Percentiles rank a stretch among this genome's conserved stretches.
phyloP scores from a whole-genome alignment of 1,284 basidiomycete species.

The Exobasidium cylindrosporum region DNA sequence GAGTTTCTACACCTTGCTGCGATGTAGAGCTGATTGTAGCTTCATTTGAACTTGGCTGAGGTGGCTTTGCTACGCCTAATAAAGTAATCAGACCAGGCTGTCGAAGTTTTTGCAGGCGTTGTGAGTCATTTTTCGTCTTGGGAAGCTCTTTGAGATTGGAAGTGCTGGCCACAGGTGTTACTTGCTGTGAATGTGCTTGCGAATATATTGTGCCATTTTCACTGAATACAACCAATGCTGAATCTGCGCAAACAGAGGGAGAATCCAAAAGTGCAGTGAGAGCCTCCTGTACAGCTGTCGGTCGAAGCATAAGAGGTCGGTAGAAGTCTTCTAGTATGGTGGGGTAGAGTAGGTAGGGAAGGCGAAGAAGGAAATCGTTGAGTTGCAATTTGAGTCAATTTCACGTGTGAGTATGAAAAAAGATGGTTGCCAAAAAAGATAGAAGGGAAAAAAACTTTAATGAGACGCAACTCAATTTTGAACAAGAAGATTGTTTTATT shows the following conservation, averaged over 20 bases:
- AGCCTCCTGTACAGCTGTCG: background rate
- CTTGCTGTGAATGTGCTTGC: background rate
- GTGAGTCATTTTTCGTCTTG: background rate
- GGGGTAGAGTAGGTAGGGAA: too few relatives aligned
- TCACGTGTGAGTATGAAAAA: too few relatives aligned
- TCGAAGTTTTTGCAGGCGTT: background rate
- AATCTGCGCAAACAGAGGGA: background rate
- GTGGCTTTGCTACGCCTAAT: background rate
- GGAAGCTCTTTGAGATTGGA: background rate
- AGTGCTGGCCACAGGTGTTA: background rate
- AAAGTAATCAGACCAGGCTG: background rate
- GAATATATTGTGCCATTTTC: slow-evolving; percentile 8
- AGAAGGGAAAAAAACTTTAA: too few relatives aligned
- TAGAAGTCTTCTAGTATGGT: background rate
- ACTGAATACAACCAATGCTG: slow-evolving; percentile 3
- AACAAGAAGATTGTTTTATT: too few relatives aligned
- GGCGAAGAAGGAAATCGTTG: too few relatives aligned
- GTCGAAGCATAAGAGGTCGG: slow-evolving; percentile 2
- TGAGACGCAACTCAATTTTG: too few relatives aligned
- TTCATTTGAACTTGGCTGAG: background rate
- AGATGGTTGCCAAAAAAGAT: too few relatives aligned
- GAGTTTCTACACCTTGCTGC: background rate
- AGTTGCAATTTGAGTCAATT: too few relatives aligned
- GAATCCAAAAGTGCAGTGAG: background rate
- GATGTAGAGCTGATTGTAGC: background rate